phyloP scores from a whole-genome alignment of 192 early-diverging fungal species.

The Backusella sp. region DNA sequence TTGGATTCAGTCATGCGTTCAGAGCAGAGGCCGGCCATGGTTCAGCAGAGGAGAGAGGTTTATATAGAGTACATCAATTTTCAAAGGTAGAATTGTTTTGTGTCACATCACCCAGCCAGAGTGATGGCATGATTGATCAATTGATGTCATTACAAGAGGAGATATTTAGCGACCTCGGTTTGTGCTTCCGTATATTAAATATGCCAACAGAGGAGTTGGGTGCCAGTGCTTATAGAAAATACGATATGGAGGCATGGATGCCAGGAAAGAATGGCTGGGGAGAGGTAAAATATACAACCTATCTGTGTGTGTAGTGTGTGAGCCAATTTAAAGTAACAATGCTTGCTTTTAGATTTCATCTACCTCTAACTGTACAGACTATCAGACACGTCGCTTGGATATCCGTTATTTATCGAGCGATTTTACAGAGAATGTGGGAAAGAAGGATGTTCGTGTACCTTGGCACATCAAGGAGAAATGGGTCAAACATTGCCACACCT shows the following conservation, averaged over 20 bases:
- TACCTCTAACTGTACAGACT: slow-evolving; percentile 92
- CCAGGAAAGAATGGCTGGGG: slow-evolving; percentile 82
- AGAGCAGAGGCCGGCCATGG: slow-evolving; percentile 87
- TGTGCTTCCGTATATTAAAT: slow-evolving; percentile 81
- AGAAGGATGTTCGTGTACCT: slow-evolving; percentile 17
- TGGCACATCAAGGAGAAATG: slow-evolving; percentile 31
- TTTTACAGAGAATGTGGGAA: slow-evolving; percentile 27
- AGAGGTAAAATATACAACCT: slow-evolving; percentile 47
- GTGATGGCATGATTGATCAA: slow-evolving; percentile 67
- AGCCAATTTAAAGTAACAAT: too few relatives aligned
- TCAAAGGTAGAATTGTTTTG: slow-evolving; percentile 92
- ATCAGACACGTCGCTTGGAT: slow-evolving; percentile 82
- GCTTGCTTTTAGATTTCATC: slow-evolving; percentile 70
- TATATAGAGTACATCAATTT: slow-evolving; percentile 95
- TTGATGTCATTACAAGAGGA: slow-evolving; percentile 71
- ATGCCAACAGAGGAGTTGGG: slow-evolving; percentile 95
- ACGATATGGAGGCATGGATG: slow-evolving; percentile 98
- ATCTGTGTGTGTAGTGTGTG: not conserved
- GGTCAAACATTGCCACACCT: slow-evolving; percentile 80
- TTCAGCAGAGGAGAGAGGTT: slow-evolving; percentile 79
- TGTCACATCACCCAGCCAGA: slow-evolving; percentile 60
- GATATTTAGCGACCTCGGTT: slow-evolving; percentile 75
- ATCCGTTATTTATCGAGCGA: slow-evolving; percentile 54
- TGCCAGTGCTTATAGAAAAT: slow-evolving; percentile 86
- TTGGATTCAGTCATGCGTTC: slow-evolving; percentile 85